Evolutionary conservation across 495 filamentous ascomycete species (phyloP).

Genomic region (Hamigera avellanea): DNA sequence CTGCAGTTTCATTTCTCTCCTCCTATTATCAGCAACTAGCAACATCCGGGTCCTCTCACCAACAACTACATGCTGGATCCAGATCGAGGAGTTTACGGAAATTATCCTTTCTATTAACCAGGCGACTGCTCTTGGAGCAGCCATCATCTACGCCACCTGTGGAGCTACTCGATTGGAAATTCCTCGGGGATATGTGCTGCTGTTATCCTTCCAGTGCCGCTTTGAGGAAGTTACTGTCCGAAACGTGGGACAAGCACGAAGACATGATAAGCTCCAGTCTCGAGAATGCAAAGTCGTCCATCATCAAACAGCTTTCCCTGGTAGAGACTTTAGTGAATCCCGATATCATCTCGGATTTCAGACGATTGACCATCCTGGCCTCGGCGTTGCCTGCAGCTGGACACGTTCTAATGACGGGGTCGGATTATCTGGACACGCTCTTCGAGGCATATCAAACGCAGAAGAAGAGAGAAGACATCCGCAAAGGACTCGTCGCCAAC

Average conservation of each 20-base stretch:
- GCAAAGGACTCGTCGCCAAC: slow-evolving; percentile 53
- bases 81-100: slow-evolving; percentile 46
- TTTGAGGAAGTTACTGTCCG: slow-evolving; percentile 32
- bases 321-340: slow-evolving; percentile 24
- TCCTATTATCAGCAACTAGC: slow-evolving; percentile 47
- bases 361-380: slow-evolving; percentile 28
- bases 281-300: slow-evolving; percentile 31
- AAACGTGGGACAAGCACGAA: slow-evolving; percentile 25
- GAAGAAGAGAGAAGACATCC: slow-evolving; percentile 41
- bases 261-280: slow-evolving; percentile 26
- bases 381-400: slow-evolving; percentile 25
- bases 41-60: slow-evolving; percentile 16
- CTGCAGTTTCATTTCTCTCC: slow-evolving; percentile 45
- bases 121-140: slow-evolving; percentile 21
- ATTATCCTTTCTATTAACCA: slow-evolving; percentile 50
- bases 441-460: slow-evolving; percentile 47
- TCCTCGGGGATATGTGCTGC: slow-evolving; percentile 25
- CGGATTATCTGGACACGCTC: slow-evolving; percentile 74
- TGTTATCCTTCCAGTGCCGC: slow-evolving; percentile 28
- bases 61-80: slow-evolving; percentile 25
- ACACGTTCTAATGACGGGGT: slow-evolving; percentile 63
- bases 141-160: slow-evolving; percentile 9
- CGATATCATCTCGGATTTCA: slow-evolving; percentile 21
- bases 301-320: slow-evolving; percentile 36
- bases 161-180: slow-evolving; percentile 24